phyloP scores from a whole-genome alignment of 2,329 filamentous ascomycete genomes.

The Neobulgaria alba region DNA sequence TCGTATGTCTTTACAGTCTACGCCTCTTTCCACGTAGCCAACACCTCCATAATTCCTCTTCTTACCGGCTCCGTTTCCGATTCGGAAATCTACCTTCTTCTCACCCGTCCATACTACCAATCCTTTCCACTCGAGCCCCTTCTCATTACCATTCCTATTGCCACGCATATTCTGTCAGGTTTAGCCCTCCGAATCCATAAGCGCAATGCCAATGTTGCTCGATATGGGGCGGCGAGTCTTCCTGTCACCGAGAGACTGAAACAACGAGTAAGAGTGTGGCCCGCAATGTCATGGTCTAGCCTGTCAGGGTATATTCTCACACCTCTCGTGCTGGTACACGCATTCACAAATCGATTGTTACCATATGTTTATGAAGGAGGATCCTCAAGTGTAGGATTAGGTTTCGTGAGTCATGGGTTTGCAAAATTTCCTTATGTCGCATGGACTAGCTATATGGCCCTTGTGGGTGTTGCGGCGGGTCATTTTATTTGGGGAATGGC shows the following conservation, averaged over 20 bases:
- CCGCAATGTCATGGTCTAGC: constrained; percentile 60
- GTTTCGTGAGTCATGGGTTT: constrained; percentile 80
- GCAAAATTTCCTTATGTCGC: constrained; percentile 58
- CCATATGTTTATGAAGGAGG: constrained; percentile 74
- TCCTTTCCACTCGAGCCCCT: constrained; percentile 71
- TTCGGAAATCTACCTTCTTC: constrained; percentile 79
- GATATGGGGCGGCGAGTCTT: constrained; percentile 64
- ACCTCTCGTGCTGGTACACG: constrained; percentile 60
- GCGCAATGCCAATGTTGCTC: constrained; percentile 57
- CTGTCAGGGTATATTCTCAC: constrained; percentile 63
- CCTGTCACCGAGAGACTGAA: constrained; percentile 36
- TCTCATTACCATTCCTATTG: constrained; percentile 65
- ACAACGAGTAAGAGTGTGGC: constrained; percentile 38
- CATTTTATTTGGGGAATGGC: constrained; percentile 82
- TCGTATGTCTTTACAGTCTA: constrained; percentile 78
- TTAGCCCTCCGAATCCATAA: constrained; percentile 69
- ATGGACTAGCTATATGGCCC: constrained; percentile 58
- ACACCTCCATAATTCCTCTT: constrained; percentile 74
- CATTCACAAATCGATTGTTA: constrained; percentile 65
- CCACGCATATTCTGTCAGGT: constrained; percentile 69
- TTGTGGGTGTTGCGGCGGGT: constrained; percentile 60
- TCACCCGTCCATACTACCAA: constrained; percentile 88
- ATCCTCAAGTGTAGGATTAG: constrained; percentile 75
- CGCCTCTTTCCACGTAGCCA: constrained; percentile 67
- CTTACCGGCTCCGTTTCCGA: constrained; percentile 61